Percentiles rank a stretch among this genome's conserved stretches.
phyloP scores from a whole-genome alignment of 345 rosid genomes.

The Aquilaria yunnanensis region DNA sequence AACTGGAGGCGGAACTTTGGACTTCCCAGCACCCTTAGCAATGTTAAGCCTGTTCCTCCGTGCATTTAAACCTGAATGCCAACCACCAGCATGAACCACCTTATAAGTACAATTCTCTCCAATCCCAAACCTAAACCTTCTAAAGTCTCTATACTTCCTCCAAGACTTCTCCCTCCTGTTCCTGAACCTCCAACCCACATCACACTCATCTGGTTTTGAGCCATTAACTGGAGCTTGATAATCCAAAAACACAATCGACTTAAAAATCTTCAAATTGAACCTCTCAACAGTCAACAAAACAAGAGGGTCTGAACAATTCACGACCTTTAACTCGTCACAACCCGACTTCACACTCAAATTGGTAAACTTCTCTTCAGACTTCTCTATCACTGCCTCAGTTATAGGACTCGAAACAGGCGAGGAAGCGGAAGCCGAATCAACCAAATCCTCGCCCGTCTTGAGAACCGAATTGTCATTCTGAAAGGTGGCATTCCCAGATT shows the following conservation, averaged over 20 bases:
- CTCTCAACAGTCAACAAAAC: conserved; percentile 61
- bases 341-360: conserved; percentile 30
- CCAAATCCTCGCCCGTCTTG: conserved; percentile 81
- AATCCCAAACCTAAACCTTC: conserved; percentile 69
- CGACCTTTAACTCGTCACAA: conserved; percentile 44
- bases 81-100: conserved; percentile 56
- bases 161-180: conserved; percentile 92
- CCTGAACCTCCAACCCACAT: conserved; percentile 88
- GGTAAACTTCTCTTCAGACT: conserved; percentile 34
- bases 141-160: conserved; percentile 89
- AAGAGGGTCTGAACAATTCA: conserved; percentile 84
- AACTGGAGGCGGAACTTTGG: conserved; percentile 20
- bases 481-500: conserved; percentile 72
- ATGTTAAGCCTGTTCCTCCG: conserved; percentile 40
- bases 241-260: conserved; percentile 71
- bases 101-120: conserved; percentile 61
- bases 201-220: conserved; percentile 65
- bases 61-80: conserved; percentile 87
- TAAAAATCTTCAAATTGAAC: conserved; percentile 67
- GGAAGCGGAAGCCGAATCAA: conserved; percentile 12
- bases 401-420: conserved; percentile 26
- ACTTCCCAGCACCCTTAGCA: conserved; percentile 16
- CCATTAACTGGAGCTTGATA: conserved; percentile 78
- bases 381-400: conserved; percentile 43
- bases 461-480: conserved; percentile 59